phyloP scores from a whole-genome alignment of 208 protist species.

The Acanthamoeba quina region DNA sequence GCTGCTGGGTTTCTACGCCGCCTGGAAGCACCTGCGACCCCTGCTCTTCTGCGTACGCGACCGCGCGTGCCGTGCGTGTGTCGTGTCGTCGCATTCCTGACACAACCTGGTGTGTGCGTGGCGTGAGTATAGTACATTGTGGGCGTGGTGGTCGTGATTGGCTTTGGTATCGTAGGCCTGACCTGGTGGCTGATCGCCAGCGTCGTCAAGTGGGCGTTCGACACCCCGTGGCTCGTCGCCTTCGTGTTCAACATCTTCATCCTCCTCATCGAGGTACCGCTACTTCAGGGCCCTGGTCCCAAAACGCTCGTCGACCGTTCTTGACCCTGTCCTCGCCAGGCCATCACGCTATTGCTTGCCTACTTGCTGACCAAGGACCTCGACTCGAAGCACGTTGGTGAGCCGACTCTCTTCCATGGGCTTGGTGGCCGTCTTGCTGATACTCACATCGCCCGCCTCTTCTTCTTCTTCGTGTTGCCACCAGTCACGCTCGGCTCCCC shows the following conservation, averaged over 20 bases:
- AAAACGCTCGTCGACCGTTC: no score
- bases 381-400: slow-evolving; percentile 1
- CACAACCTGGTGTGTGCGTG: no score
- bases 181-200: slow-evolving; percentile 33
- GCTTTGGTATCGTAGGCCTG: background rate
- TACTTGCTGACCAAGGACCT: background rate
- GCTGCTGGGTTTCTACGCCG: background rate
- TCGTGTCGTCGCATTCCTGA: background rate
- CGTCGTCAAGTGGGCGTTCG: background rate
- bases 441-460: no score
- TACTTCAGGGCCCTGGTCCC: background rate
- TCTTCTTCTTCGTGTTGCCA: no score
- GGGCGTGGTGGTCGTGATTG: background rate
- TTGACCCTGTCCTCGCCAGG: background rate
- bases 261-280: background rate
- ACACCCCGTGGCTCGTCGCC: background rate
- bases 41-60: background rate
- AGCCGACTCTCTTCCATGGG: background rate
- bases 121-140: background rate
- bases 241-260: slow-evolving; percentile 7
- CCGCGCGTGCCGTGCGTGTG: background rate
- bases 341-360: background rate
- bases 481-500: background rate
- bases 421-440: no score
- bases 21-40: background rate